Evolutionary conservation across 345 rosid species (phyloP).

Genomic region (Brassica incana): DNA sequence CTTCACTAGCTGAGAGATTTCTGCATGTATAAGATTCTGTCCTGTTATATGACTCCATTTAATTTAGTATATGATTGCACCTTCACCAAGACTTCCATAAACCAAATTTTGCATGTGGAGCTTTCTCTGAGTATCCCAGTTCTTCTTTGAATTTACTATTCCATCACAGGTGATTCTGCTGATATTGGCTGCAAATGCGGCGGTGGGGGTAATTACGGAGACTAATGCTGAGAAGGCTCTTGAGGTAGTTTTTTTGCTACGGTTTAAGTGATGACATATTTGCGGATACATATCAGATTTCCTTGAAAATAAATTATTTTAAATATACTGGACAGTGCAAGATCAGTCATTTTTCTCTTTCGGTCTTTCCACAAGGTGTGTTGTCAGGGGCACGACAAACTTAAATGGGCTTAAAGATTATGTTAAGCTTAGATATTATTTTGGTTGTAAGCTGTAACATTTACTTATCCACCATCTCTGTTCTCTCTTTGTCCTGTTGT

Average conservation of each 20-base stretch:
- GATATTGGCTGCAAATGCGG: constrained; percentile 99
- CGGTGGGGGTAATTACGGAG: constrained; percentile 97
- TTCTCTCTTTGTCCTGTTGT: constrained; percentile 33
- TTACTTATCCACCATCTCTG: constrained; percentile 9
- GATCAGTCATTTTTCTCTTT: neutral
- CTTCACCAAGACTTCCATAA: constrained; percentile 5
- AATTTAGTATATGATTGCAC: neutral
- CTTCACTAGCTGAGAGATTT: neutral
- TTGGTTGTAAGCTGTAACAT: constrained; percentile 10
- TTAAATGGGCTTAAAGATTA: constrained; percentile 1
- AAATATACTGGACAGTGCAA: constrained; percentile 4
- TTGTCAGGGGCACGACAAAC: constrained; percentile 3
- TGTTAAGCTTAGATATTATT: neutral
- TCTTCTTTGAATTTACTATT: constrained; percentile 11
- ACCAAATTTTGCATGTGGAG: constrained; percentile 1
- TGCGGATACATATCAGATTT: constrained; percentile 1
- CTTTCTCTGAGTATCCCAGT: constrained; percentile 6
- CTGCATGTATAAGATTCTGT: constrained; percentile 3
- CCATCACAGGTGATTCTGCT: constrained; percentile 75
- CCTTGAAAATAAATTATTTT: neutral
- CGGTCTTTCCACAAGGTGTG: neutral
- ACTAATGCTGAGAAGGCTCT: constrained; percentile 99
- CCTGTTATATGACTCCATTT: neutral
- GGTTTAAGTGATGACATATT: neutral
- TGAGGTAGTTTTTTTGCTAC: constrained; percentile 56